phyloP scores from a whole-genome alignment of 257 asterid species.

The Solanum bukasovii region DNA sequence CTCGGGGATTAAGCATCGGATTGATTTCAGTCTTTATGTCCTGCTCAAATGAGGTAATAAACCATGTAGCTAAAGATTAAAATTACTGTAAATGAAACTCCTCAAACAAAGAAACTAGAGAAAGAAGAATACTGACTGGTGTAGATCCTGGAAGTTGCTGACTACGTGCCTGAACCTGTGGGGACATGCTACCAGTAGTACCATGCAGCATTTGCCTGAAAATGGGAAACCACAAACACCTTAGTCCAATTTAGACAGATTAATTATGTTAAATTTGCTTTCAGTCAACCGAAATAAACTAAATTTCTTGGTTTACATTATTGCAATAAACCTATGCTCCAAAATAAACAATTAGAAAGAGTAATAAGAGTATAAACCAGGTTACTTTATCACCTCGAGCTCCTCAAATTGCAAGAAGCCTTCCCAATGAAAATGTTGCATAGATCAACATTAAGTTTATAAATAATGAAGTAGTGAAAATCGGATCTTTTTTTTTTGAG shows the following conservation, averaged over 20 bases:
- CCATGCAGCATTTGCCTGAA: slow-evolving; percentile 85
- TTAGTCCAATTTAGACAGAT: neutral
- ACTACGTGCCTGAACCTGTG: slow-evolving; percentile 83
- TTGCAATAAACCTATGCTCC: neutral
- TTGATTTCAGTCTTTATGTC: slow-evolving; percentile 88
- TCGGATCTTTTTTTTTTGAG: neutral
- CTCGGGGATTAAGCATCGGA: slow-evolving; percentile 70
- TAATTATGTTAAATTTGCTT: neutral
- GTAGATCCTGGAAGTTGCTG: slow-evolving; percentile 93
- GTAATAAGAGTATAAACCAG: neutral
- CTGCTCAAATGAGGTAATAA: slow-evolving; percentile 23
- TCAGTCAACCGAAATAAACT: neutral
- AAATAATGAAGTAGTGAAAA: neutral
- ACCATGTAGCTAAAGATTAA: neutral
- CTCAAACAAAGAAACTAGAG: neutral
- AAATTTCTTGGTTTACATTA: neutral
- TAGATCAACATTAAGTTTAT: neutral
- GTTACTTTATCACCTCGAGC: neutral
- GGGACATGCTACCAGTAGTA: slow-evolving; percentile 72
- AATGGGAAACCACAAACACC: neutral
- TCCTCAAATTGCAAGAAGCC: neutral
- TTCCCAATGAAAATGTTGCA: neutral
- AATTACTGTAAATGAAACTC: neutral
- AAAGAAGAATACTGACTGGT: slow-evolving; percentile 45
- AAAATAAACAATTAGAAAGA: neutral